Percentiles rank a stretch among this genome's conserved stretches.
phyloP scores from a whole-genome alignment of 2,329 filamentous ascomycete species.

The Fusarium dlaminii region DNA sequence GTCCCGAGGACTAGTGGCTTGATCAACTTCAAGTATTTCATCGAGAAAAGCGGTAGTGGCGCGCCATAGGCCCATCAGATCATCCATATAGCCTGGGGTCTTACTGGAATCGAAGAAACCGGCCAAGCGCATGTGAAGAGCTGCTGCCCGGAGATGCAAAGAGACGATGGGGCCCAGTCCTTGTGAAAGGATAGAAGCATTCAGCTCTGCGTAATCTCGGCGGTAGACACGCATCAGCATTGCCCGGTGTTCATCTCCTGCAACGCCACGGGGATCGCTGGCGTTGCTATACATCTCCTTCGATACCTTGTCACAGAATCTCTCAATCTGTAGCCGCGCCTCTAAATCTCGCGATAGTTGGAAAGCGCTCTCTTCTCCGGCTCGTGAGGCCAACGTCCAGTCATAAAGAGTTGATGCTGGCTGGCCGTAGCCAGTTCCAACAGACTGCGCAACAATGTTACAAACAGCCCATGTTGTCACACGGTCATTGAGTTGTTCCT shows the following conservation, averaged over 20 bases:
- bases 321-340: slow-evolving; percentile 74
- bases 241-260: slow-evolving; percentile 72
- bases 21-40: slow-evolving; percentile 65
- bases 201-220: slow-evolving; percentile 70
- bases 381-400: slow-evolving; percentile 73
- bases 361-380: slow-evolving; percentile 68
- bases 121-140: slow-evolving; percentile 78
- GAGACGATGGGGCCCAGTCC: slow-evolving; percentile 66
- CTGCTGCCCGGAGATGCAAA: slow-evolving; percentile 77
- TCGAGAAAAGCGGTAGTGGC: slow-evolving; percentile 77
- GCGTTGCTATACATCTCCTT: slow-evolving; percentile 83
- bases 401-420: slow-evolving; percentile 81
- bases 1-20: slow-evolving; percentile 57
- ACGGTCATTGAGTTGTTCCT: slow-evolving; percentile 81
- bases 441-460: slow-evolving; percentile 83
- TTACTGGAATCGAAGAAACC: slow-evolving; percentile 84
- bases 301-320: slow-evolving; percentile 80
- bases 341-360: slow-evolving; percentile 70
- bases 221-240: slow-evolving; percentile 74
- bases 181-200: slow-evolving; percentile 68
- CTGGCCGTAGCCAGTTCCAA: slow-evolving; percentile 86
- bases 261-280: slow-evolving; percentile 75
- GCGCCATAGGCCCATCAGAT: slow-evolving; percentile 79
- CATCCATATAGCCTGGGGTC: slow-evolving; percentile 76
- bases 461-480: slow-evolving; percentile 85